Evolutionary conservation across 805 yeast species (phyloP), one percentile per base, ranked within the genome.

Genomic region (Yamadazyma scolyti): DNA sequence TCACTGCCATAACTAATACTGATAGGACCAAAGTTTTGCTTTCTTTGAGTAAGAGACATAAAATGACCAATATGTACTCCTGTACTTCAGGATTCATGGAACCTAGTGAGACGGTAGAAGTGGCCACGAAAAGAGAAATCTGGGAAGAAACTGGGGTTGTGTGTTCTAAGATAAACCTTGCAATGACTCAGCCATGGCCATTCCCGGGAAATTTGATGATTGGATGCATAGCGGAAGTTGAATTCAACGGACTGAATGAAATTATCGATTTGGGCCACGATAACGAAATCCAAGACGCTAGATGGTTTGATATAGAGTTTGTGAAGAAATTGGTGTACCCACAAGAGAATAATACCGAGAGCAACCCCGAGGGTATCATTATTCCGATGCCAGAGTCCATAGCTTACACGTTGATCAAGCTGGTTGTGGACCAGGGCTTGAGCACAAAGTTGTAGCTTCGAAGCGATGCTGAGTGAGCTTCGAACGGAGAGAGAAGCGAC

Each of bases 21-120:
- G 76, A 72, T 10, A 75, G 77, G 17, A 59, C 75, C 30, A 76
- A 77, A 52, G 64, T 86, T 10, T 69, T 90, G 19, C 61, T 90
- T 10, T 95, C 89, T 2, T 71, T 84, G 31, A 75, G 77, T 38
- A 77, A 71, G 43, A 65, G 95, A 33, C 74, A 75, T 48, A 75
- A 77, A 5, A 41, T 46, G 20, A 48, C 62, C 34, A 54, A 55
- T 27, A 74, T 86, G 79, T 90, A 81, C 58, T 73, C 90, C 11
- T 82, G 95, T 49, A 75, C 94, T 31, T 96, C 97, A 4, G 98
- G 97, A 4, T 93, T 93, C 56, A 79, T 90, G 76, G 98, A 90
- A 55, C 96, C 96, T 1, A 82, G 89, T 17, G 98, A 90, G 61
- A 77, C 94, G 2, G 77, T 90, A 13, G 97, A 90, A 56, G 80